phyloP scores from a whole-genome alignment of 108 stramenopile species.

The Skeletonema marinoi region DNA sequence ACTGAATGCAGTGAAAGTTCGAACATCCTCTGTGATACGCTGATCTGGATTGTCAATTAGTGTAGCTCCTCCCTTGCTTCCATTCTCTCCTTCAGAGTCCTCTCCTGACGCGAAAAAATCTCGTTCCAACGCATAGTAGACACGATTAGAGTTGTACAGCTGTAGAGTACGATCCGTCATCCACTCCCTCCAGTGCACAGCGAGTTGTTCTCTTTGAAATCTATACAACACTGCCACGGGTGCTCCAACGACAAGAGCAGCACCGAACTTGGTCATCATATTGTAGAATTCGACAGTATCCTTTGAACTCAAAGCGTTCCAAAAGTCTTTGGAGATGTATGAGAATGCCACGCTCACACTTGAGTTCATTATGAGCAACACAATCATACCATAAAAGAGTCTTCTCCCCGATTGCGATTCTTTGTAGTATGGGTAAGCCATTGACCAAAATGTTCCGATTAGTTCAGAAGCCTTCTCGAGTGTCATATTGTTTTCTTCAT shows the following conservation, averaged over 20 bases:
- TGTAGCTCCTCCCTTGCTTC: neutral
- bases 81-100: slow-evolving; percentile 1
- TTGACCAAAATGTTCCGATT: slow-evolving; percentile 66
- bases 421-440: slow-evolving; percentile 89
- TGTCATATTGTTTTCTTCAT: slow-evolving; percentile 18
- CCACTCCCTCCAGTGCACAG: slow-evolving; percentile 89
- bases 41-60: slow-evolving; percentile 94
- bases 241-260: slow-evolving; percentile 78
- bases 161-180: slow-evolving; percentile 88
- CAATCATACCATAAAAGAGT: slow-evolving; percentile 82
- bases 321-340: slow-evolving; percentile 92
- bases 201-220: slow-evolving; percentile 57
- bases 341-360: slow-evolving; percentile 90
- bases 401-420: slow-evolving; percentile 73
- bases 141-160: slow-evolving; percentile 76
- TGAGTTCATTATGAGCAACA: slow-evolving; percentile 79
- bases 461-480: slow-evolving; percentile 30
- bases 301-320: slow-evolving; percentile 85
- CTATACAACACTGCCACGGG: slow-evolving; percentile 87
- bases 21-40: slow-evolving; percentile 94
- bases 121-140: slow-evolving; percentile 80
- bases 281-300: slow-evolving; percentile 76
- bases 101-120: slow-evolving; percentile 21
- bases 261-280: slow-evolving; percentile 76
- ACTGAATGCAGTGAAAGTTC: slow-evolving; percentile 84